Evolutionary conservation across 1,139 yeast species (phyloP).

Genomic region (Candida buenavistaensis): DNA sequence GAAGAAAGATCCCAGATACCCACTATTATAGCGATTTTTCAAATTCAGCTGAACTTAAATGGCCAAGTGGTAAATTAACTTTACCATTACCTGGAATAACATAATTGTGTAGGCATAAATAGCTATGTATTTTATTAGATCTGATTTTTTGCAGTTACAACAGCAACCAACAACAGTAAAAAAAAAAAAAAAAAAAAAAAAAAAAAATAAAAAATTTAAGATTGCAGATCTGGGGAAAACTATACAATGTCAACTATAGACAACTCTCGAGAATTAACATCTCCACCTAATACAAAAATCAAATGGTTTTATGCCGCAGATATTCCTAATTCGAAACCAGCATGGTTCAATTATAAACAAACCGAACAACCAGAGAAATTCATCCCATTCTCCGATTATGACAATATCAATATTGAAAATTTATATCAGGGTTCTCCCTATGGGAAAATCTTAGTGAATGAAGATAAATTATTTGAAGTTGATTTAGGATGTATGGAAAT

Average conservation of each 20-base stretch:
- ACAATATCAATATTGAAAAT: slow-evolving; percentile 62
- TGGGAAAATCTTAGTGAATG: slow-evolving; percentile 61
- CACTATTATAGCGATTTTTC: slow-evolving; percentile 52
- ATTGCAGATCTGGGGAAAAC: no score
- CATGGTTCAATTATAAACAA: slow-evolving; percentile 50
- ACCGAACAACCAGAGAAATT: slow-evolving; percentile 57
- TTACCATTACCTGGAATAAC: slow-evolving; percentile 49
- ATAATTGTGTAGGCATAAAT: no score
- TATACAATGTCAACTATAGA: slow-evolving; percentile 2
- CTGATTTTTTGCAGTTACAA: no score
- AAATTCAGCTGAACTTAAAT: slow-evolving; percentile 52
- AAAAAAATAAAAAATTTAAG: no score
- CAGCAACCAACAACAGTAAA: no score
- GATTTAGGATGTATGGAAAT: slow-evolving; percentile 55
- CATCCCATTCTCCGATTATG: slow-evolving; percentile 63
- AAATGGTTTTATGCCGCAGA: slow-evolving; percentile 87
- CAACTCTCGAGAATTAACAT: not conserved
- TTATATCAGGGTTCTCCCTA: slow-evolving; percentile 16
- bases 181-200: no score
- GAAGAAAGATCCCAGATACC: slow-evolving; percentile 45
- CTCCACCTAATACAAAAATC: slow-evolving; percentile 11
- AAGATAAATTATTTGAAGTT: slow-evolving; percentile 77
- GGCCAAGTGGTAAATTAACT: slow-evolving; percentile 58
- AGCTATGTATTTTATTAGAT: no score
- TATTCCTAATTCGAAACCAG: slow-evolving; percentile 68